Conservation (phyloP, 768 basidiomycete species). For the Russula compacta region DNA sequence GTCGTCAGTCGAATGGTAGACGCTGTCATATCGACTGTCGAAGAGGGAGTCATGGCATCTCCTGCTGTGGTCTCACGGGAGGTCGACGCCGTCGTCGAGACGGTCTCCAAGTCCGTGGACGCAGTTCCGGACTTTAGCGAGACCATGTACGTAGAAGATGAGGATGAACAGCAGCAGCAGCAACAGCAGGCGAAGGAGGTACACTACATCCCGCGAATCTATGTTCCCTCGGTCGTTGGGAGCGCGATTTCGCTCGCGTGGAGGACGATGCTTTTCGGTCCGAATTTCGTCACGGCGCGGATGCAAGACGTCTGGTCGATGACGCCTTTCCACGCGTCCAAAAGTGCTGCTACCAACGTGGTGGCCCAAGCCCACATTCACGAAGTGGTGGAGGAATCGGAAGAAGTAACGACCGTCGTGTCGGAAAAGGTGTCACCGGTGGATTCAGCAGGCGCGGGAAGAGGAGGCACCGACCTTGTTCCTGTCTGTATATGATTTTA, state of each 20-base stretch:
- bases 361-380: background rate
- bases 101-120: slow-evolving; percentile 15
- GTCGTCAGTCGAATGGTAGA: slow-evolving; percentile 39
- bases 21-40: slow-evolving; percentile 30
- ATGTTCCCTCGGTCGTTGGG: slow-evolving; percentile 24
- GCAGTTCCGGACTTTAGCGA: slow-evolving; percentile 16
- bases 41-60: slow-evolving; percentile 27
- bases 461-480: slow-evolving; percentile 26
- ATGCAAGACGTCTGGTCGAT: slow-evolving; percentile 27
- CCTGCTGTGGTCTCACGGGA: slow-evolving; percentile 23
- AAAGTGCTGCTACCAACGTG: background rate
- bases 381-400: slow-evolving; percentile 10
- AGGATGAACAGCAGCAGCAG: background rate
- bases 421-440: slow-evolving; percentile 16
- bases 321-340: slow-evolving; percentile 21
- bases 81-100: slow-evolving; percentile 13
- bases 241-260: slow-evolving; percentile 26
- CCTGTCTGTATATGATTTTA: slow-evolving; percentile 45
- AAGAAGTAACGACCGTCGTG: slow-evolving; percentile 3
- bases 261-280: slow-evolving; percentile 27
- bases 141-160: slow-evolving; percentile 13
- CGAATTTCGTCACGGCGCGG: slow-evolving; percentile 26
- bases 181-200: slow-evolving; percentile 19
- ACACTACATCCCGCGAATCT: slow-evolving; percentile 13
- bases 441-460: slow-evolving; percentile 1